Evolutionary conservation across 768 basidiomycete genomes (phyloP).

Genomic region (Boletus rubropictus): DNA sequence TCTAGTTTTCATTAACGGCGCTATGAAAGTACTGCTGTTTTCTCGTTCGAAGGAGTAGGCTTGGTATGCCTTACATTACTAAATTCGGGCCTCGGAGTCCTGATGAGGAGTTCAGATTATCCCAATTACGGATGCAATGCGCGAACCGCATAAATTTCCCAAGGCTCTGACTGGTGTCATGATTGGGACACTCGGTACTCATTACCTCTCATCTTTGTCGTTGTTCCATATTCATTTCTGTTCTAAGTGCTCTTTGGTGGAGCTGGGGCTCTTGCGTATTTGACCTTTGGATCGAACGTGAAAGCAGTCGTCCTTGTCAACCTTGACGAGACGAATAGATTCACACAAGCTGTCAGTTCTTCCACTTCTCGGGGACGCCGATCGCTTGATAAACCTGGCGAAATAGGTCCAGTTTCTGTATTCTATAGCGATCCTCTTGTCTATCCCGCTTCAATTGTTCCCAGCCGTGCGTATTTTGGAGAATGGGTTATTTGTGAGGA

Average conservation of each 20-base stretch:
- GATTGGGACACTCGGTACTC: conserved; percentile 69
- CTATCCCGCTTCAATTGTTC: conserved; percentile 93
- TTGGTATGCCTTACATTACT: conserved; percentile 45
- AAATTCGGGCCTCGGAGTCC: background rate
- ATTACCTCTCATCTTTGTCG: background rate
- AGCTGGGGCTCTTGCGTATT: conserved; percentile 80
- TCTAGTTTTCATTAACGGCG: background rate
- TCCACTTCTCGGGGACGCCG: conserved; percentile 12
- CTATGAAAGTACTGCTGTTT: conserved; percentile 79
- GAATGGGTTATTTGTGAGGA: conserved; percentile 84
- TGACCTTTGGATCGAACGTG: conserved; percentile 80
- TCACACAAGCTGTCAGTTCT: conserved; percentile 77
- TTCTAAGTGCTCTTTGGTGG: conserved; percentile 75
- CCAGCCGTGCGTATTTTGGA: conserved; percentile 96
- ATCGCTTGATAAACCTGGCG: background rate
- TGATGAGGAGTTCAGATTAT: conserved; percentile 52
- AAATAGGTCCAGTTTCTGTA: conserved; percentile 76
- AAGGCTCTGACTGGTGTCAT: conserved; percentile 84
- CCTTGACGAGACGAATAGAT: conserved; percentile 72
- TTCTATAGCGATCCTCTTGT: conserved; percentile 87
- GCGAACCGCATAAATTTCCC: conserved; percentile 91
- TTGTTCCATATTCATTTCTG: conserved; percentile 4
- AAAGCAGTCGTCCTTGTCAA: conserved; percentile 95
- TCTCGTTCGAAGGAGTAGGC: conserved; percentile 97
- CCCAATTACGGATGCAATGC: conserved; percentile 96